Percentiles rank a stretch among this genome's conserved stretches.
Evolutionary conservation across 306 rosid genomes (phyloP).

Genomic region (Vicia villosa): DNA sequence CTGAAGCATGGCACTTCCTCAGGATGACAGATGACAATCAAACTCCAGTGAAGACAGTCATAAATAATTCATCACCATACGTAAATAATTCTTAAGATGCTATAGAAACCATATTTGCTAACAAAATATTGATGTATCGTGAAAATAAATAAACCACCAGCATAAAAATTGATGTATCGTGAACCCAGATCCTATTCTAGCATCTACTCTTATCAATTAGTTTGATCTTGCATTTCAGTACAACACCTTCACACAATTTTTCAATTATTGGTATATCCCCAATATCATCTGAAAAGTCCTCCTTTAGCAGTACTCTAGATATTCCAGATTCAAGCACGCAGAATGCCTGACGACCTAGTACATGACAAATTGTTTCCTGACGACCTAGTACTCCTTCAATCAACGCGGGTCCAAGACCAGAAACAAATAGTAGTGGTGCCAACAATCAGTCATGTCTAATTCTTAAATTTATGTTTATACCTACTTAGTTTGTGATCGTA

Average conservation of each 20-base stretch:
- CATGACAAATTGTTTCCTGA: slow-evolving; percentile 45
- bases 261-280: slow-evolving; percentile 41
- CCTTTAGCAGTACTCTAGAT: slow-evolving; percentile 41
- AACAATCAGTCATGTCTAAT: slow-evolving; percentile 47
- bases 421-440: slow-evolving; percentile 53
- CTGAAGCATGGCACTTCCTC: slow-evolving; percentile 51
- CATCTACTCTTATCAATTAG: slow-evolving; percentile 44
- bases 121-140: slow-evolving; percentile 19
- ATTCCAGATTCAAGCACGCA: slow-evolving; percentile 48
- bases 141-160: too few species aligned
- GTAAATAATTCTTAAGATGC: slow-evolving; percentile 29
- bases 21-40: slow-evolving; percentile 73
- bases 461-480: slow-evolving; percentile 49
- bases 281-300: slow-evolving; percentile 47
- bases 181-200: too few species aligned
- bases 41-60: slow-evolving; percentile 84
- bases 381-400: slow-evolving; percentile 50
- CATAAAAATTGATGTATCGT: too few species aligned
- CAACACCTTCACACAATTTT: slow-evolving; percentile 41
- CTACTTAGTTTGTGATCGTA: slow-evolving; percentile 62
- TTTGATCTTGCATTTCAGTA: slow-evolving; percentile 48
- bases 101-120: slow-evolving; percentile 18
- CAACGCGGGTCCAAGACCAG: slow-evolving; percentile 53
- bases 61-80: slow-evolving; percentile 36
- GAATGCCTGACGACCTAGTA: slow-evolving; percentile 45